Evolutionary conservation across 305 asterid species (phyloP).

Genomic region (Fraxinus sp.): DNA sequence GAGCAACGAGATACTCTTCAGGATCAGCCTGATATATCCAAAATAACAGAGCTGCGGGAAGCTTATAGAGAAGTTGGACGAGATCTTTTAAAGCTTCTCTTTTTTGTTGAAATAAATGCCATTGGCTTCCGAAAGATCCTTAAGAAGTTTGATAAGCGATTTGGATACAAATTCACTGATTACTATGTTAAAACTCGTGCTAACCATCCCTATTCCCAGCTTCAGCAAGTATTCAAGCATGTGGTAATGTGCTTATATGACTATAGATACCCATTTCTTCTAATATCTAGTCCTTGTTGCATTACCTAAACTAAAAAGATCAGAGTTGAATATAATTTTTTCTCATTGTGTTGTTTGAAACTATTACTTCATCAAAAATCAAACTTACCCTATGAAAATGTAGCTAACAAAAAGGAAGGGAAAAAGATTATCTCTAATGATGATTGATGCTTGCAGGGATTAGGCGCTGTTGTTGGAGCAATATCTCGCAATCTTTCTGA

Average conservation of each 20-base stretch:
- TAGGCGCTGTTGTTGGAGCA: constrained; percentile 98
- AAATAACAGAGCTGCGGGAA: constrained; percentile 72
- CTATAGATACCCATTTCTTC: constrained; percentile 1
- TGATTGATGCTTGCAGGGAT: constrained; percentile 55
- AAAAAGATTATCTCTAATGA: constrained; percentile 12
- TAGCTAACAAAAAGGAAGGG: neutral
- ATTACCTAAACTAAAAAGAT: neutral
- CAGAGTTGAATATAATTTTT: neutral
- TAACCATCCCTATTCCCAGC: constrained; percentile 97
- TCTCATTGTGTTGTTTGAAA: constrained; percentile 8
- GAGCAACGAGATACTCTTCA: constrained; percentile 73
- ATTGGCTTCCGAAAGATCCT: constrained; percentile 93
- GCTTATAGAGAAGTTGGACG: constrained; percentile 88
- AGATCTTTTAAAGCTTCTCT: constrained; percentile 82
- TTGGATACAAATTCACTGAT: constrained; percentile 86
- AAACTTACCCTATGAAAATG: neutral
- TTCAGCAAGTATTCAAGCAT: constrained; percentile 96
- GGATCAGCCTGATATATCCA: constrained; percentile 78
- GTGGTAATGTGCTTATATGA: constrained; percentile 63
- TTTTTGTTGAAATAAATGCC: constrained; percentile 88
- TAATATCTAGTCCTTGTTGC: constrained; percentile 17
- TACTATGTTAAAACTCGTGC: constrained; percentile 96
- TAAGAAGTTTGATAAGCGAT: constrained; percentile 92
- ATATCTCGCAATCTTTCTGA: constrained; percentile 95
- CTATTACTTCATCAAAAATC: constrained; percentile 1